phyloP scores from a whole-genome alignment of 2,329 filamentous ascomycete species.

The Chaetothyriales sp. region DNA sequence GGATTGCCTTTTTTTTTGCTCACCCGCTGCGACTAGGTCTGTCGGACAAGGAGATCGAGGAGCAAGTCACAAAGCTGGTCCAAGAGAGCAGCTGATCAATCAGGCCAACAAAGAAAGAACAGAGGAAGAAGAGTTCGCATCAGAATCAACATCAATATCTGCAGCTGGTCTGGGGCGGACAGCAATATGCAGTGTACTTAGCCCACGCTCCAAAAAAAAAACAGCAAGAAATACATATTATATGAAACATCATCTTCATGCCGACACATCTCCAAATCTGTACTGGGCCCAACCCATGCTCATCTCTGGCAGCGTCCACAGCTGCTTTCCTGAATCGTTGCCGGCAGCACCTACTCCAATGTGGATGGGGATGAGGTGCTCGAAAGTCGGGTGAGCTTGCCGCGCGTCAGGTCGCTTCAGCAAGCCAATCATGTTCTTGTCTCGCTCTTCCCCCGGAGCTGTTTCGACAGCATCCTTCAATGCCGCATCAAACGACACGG shows the following conservation, averaged over 20 bases:
- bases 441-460: conserved; percentile 26
- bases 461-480: conserved; percentile 48
- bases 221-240: background rate
- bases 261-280: conserved; percentile 29
- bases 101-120: background rate
- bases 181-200: conserved; percentile 11
- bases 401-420: conserved; percentile 39
- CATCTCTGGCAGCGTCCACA: conserved; percentile 36
- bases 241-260: conserved; percentile 1
- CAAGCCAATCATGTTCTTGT: conserved; percentile 31
- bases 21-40: conserved; percentile 34
- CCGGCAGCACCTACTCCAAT: conserved; percentile 42
- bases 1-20: background rate
- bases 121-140: background rate
- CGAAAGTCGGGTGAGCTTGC: conserved; percentile 48
- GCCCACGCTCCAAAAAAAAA: conserved; percentile 1
- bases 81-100: conserved; percentile 24
- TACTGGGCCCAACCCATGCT: conserved; percentile 42
- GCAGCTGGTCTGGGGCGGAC: conserved; percentile 1
- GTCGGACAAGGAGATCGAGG: conserved; percentile 56
- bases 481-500: conserved; percentile 50
- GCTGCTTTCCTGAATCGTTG: conserved; percentile 29
- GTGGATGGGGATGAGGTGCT: conserved; percentile 47
- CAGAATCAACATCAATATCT: conserved; percentile 13
- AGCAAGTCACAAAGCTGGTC: conserved; percentile 48